Conservation (phyloP, 129 eudicot species). For the Kitagawia praeruptora region DNA sequence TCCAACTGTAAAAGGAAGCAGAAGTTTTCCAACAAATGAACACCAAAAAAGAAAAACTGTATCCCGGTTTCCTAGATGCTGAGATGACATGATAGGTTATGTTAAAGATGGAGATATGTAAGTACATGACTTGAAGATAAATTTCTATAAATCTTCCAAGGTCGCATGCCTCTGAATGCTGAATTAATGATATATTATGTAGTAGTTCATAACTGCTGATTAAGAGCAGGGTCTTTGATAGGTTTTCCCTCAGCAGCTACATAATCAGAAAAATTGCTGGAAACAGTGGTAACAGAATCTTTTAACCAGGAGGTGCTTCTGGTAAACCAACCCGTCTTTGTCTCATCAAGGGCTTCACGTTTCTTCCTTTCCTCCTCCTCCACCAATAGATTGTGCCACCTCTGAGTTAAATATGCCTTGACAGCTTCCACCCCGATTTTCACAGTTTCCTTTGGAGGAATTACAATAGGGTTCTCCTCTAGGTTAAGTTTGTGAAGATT, state of each 20-base stretch:
- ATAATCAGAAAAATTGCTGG: conserved; percentile 37
- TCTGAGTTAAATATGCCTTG: conserved; percentile 58
- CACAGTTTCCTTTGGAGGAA: conserved; percentile 71
- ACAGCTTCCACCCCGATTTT: conserved; percentile 56
- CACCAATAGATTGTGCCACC: conserved; percentile 53
- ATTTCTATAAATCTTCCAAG: background rate
- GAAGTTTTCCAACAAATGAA: background rate
- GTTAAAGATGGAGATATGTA: background rate
- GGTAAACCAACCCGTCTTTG: conserved; percentile 41
- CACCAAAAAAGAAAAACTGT: background rate
- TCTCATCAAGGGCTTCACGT: conserved; percentile 30
- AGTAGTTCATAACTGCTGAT: conserved; percentile 54
- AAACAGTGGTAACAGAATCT: conserved; percentile 38
- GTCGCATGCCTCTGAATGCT: background rate
- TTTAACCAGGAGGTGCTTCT: conserved; percentile 72
- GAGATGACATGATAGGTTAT: background rate
- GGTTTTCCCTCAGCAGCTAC: conserved; percentile 38
- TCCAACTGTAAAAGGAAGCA: background rate
- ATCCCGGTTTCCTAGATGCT: background rate
- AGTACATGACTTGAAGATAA: background rate
- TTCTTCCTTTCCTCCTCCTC: conserved; percentile 50
- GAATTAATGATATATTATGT: background rate
- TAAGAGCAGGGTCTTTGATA: conserved; percentile 41
- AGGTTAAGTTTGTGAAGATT: conserved; percentile 61
- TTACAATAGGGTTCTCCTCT: conserved; percentile 69